phyloP scores from a whole-genome alignment of 1,284 basidiomycete genomes.

The Malassezia restricta region DNA sequence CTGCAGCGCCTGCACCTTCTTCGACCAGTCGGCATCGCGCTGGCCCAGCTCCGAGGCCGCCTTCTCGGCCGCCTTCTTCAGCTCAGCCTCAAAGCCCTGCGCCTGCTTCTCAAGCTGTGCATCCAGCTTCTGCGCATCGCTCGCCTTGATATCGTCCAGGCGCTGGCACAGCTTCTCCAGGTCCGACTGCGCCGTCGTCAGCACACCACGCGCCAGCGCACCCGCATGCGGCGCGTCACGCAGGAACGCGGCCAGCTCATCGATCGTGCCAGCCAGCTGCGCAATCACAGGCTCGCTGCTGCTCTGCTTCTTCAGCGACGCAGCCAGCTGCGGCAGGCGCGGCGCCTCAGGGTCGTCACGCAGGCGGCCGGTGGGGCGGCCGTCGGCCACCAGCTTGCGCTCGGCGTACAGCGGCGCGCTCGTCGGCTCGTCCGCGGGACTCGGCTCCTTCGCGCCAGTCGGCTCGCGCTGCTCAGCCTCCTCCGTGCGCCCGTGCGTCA shows the following conservation, averaged over 20 bases:
- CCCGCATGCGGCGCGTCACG: conserved; percentile 45
- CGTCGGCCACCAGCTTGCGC: conserved; percentile 30
- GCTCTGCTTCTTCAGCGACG: conserved; percentile 62
- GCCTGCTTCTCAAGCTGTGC: conserved; percentile 52
- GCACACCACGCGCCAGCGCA: conserved; percentile 55
- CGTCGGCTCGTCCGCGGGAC: conserved; percentile 26
- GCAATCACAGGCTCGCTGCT: conserved; percentile 76
- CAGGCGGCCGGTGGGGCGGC: conserved; percentile 23
- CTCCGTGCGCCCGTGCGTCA: conserved; percentile 15
- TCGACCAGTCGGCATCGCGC: conserved; percentile 76
- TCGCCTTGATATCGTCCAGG: conserved; percentile 67
- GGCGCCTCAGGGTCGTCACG: conserved; percentile 33
- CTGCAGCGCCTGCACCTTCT: conserved; percentile 69
- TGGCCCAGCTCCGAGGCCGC: conserved; percentile 69
- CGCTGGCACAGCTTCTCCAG: conserved; percentile 65
- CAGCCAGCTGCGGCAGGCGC: conserved; percentile 60
- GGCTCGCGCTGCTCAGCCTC: conserved; percentile 26
- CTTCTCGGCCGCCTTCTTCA: conserved; percentile 71
- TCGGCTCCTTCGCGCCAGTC: conserved; percentile 20
- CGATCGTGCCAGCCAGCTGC: conserved; percentile 84
- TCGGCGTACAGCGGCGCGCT: conserved; percentile 25
- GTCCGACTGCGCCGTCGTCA: conserved; percentile 57
- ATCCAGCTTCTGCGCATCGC: conserved; percentile 67
- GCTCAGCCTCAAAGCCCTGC: conserved; percentile 70
- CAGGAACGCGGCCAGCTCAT: conserved; percentile 74